Evolutionary conservation across 768 basidiomycete species (phyloP), one percentile per base, ranked within the genome.

Genomic region (Amylocystis lapponica): DNA sequence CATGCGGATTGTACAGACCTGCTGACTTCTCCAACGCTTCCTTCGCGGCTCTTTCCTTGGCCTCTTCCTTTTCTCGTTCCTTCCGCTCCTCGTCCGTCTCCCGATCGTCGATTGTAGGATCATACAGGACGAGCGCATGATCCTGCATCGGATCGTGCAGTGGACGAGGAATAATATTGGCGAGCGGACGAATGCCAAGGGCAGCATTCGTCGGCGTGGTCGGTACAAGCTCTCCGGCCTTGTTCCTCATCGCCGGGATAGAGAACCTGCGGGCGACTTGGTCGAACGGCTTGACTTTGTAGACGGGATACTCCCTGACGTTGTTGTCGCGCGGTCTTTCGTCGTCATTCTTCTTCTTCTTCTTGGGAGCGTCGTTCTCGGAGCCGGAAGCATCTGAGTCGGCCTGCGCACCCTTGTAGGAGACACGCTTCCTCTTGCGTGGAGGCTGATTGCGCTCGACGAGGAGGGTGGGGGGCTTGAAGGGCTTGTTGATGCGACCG

Each of bases 81-180:
- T 71, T 79, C 54, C 74, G 73, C 58, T 92, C 91, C 55, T 92
- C 86, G 56, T 91, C 87, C 0, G 91, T 91, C 62, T 94, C 92
- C 51, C 85, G 69, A 57, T 88, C 85, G 58, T 99, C 93, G 36
- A 95, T 81, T 0, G 96, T 98, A 1, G 96, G 96, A 56, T 98
- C 96, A 59, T 90, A 99, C 12, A 97, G 66, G 3, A 99, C 95
- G 47, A 99, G 96, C 1, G 95, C 93, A 63, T 97, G 94, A 54
- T 98, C 93, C 38, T 87, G 81, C 88, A 99, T 94, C 1, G 94
- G 96, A 60, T 99, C 92, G 55, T 94, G 86, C n/a, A 97, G 68
- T 5, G 96, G 96, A 17, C 94, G 75, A 14, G 96, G 96, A 37
- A 86, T 76, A 46, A 96, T 66, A 52, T 78, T 86, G 0, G 83